phyloP scores from a whole-genome alignment of 345 rosid species.

The Firmiana major region DNA sequence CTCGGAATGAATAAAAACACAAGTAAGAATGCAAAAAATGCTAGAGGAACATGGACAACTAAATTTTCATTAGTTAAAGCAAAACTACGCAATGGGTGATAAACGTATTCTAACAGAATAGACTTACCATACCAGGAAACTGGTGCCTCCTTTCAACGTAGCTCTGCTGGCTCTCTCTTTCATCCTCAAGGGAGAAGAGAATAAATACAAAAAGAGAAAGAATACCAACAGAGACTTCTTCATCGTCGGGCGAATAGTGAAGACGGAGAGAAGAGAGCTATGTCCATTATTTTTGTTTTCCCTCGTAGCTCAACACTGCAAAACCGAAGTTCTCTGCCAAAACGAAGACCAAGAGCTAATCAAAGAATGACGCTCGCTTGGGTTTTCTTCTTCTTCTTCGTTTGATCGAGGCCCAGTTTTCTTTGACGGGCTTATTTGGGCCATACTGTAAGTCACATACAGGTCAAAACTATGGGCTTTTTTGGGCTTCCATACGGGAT shows the following conservation, averaged over 20 bases:
- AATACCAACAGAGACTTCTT: constrained; percentile 37
- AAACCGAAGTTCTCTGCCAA: not conserved
- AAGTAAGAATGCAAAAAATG: not conserved
- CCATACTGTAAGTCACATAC: not conserved
- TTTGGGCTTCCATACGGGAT: too few species aligned
- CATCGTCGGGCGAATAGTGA: constrained; percentile 68
- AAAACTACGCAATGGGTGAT: not conserved
- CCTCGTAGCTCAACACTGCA: not conserved
- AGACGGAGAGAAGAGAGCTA: constrained; percentile 90
- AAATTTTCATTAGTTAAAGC: not conserved
- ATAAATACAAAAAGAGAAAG: constrained; percentile 2
- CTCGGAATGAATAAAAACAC: not conserved
- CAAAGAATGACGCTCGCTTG: not conserved
- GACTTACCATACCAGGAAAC: constrained; percentile 74
- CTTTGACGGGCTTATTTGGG: not conserved
- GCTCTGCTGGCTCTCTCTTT: constrained; percentile 42
- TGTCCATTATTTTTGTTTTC: constrained; percentile 51
- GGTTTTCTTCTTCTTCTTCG: not conserved
- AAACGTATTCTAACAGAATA: not conserved
- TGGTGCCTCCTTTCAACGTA: constrained; percentile 77
- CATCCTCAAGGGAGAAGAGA: constrained; percentile 22
- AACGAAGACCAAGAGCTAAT: not conserved
- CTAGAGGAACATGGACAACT: not conserved
- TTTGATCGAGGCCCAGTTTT: not conserved
- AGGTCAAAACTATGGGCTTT: not conserved